Base-by-base conservation (phyloP, 441 rosid species). In the Breynia disticha region DNA sequence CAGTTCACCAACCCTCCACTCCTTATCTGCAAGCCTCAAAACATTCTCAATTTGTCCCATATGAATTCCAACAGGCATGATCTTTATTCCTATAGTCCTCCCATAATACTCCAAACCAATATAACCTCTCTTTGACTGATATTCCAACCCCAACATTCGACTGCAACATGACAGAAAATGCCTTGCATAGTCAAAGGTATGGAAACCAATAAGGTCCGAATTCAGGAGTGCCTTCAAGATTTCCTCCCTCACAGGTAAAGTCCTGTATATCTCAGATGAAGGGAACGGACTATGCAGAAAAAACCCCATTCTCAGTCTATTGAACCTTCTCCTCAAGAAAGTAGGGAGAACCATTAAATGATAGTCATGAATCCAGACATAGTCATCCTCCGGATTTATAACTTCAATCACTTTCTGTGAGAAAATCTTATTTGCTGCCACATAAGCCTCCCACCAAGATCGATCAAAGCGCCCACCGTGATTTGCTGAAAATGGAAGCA, bases 291-390 rank as follows among this genome's bases (percentile, higher is more conserved):
- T 77, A 38, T 84, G 91, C 16, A 84, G 81, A 50, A 84, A 84
- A 56, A 84, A 84, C 1, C 93, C 93, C 93, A 84, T 84, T 60
- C 93, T 76, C 77, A 84, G 56, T 64, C 77, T 76, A 66, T 66
- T 81, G 61, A 84, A 81, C 66, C 64, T 72, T 59, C 93, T 76
- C 58, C 93, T 77, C 71, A 84, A 66, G 74, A 84, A 81, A 4
- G 88, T 81, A 41, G 93, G 93, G 46, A 84, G 79, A 64, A 84
- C 93, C 93, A 84, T 84, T 68, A 84, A 70, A 76, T 84, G 93
- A 65, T 84, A 84, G 64, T 84, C 93, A 59, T 84, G 93, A 54
- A 84, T 81, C 93, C 93, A 84, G 11, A 84, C 86, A 62, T 61
- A 84, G 50, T 84, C 91, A 56, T 84, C 91, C 65, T 84, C 91